Evolutionary conservation across 2,329 filamentous ascomycete species (phyloP).

Genomic region (Aspergillus pseudotamarii): DNA sequence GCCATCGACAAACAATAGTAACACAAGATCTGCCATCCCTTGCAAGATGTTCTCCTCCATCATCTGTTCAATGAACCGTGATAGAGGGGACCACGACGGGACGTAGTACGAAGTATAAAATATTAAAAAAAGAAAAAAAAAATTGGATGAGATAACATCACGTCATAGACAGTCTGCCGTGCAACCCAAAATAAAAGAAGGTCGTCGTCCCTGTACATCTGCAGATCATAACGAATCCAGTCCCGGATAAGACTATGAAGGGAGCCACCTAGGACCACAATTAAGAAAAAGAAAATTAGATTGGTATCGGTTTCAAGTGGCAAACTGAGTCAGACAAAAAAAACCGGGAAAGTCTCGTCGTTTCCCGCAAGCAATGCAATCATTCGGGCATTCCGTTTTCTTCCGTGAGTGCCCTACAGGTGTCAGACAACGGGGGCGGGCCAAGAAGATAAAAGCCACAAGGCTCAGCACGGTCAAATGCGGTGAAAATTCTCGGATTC

Average conservation of each 20-base stretch:
- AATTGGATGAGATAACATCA: not conserved
- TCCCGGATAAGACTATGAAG: not conserved
- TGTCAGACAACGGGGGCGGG: not conserved
- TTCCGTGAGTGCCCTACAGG: not conserved
- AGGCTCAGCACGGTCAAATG: not conserved
- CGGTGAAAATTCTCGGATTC: constrained; percentile 2
- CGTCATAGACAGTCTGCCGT: not conserved
- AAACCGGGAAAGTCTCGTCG: not conserved
- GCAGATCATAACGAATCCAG: not conserved
- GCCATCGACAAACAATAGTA: not conserved
- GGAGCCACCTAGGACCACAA: not conserved
- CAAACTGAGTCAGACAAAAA: not conserved
- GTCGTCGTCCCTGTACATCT: constrained; percentile 1
- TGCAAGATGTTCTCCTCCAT: not conserved
- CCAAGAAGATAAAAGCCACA: constrained; percentile 1
- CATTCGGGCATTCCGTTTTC: not conserved
- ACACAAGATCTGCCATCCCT: not conserved
- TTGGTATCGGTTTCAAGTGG: not conserved
- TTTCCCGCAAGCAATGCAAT: not conserved
- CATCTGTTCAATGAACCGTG: not conserved
- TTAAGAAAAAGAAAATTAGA: not conserved
- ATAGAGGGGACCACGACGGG: too few relatives aligned
- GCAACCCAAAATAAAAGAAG: not conserved
- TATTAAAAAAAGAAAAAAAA: not conserved
- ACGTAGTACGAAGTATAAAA: not conserved